Evolutionary conservation across 23 red algal species (phyloP), one percentile per base, ranked within the genome.

Genomic region (Gracilaria gracilis): DNA sequence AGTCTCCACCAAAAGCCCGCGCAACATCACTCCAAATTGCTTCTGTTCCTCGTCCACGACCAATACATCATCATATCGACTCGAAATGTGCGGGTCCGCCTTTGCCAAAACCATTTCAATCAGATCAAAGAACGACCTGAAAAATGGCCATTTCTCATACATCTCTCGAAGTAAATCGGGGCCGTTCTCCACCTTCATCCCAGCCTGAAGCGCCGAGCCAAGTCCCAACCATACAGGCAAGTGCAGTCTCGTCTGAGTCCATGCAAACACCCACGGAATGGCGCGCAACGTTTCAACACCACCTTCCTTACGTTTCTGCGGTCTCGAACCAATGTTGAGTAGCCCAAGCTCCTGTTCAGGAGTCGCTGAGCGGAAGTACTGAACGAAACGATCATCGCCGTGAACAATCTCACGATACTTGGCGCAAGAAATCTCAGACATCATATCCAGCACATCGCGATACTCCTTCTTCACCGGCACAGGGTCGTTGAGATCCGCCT

Each of bases 251-350:
- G 94, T 99, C 81, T 99, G 97, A 39, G 91, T 99, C 97, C 97
- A 99, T 0, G 93, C 94, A 92, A 99, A 99, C n/a, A 99, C 85
- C 97, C 97, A 99, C 6, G 97, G 97, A 65, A 99, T 99, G 33
- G 97, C 97, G n/a, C 97, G 97, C 47, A 99, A 84, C 16, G 97
- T 96, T 76, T 99, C 97, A 11, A 99, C 97, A 57, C 97, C 97
- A 40, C 97, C 97, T 74, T 96, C 97, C 82, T 93, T 93, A 28
- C 97, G 87, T 61, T 99, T 99, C 69, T 99, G 97, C 5, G 97
- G 97, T 36, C 97, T 83, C 8, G 97, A 99, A 35, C 97, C 97
- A 75, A 99, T 99, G 76, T 99, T 99, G 19, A 99, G 62, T 39
- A 96, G 67, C 6, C 97, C 97, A 36, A 99, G 81, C 79, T 99